phyloP scores from a whole-genome alignment of 331 rosid genomes.

The Malus hybrid region DNA sequence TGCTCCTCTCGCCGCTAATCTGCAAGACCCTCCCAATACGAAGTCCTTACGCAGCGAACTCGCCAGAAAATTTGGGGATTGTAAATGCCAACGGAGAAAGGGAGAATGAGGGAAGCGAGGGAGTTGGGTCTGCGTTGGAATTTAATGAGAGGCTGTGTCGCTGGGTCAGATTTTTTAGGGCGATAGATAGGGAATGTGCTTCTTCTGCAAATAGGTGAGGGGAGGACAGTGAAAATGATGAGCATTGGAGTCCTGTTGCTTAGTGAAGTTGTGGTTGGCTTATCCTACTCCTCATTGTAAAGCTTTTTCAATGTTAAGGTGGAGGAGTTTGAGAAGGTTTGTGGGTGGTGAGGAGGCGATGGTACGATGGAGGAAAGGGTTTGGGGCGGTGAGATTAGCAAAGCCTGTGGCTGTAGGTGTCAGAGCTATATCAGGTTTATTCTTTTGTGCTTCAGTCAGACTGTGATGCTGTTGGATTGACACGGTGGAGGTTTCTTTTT shows the following conservation, averaged over 20 bases:
- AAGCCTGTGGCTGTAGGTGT: slow-evolving; percentile 1
- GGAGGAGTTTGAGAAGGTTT: background rate
- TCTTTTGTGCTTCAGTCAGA: too few species aligned
- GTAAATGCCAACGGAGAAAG: background rate
- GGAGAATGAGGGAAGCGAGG: background rate
- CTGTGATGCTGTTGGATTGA: too few species aligned
- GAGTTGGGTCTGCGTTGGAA: slow-evolving; percentile 16
- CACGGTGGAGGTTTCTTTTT: too few species aligned
- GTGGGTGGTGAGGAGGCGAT: background rate
- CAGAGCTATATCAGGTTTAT: background rate
- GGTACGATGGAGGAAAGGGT: slow-evolving; percentile 1
- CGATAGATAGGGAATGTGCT: slow-evolving; percentile 32
- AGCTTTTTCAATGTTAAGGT: background rate
- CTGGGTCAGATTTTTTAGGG: slow-evolving; percentile 23
- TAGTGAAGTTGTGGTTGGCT: too few species aligned
- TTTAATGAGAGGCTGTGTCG: slow-evolving; percentile 6
- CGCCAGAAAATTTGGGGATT: background rate
- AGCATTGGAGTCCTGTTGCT: too few species aligned
- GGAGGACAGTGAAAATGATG: background rate
- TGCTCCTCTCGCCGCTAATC: slow-evolving; percentile 54
- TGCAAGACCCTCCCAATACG: slow-evolving; percentile 33
- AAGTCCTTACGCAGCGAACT: too few species aligned
- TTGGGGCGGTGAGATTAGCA: background rate
- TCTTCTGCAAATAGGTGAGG: slow-evolving; percentile 15
- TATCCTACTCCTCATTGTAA: too few species aligned